A percentile compares a stretch with the other conserved stretches of the same genome.
Conservation (phyloP, 257 asterid genomes). For the Ocimum tenuiflorum region DNA sequence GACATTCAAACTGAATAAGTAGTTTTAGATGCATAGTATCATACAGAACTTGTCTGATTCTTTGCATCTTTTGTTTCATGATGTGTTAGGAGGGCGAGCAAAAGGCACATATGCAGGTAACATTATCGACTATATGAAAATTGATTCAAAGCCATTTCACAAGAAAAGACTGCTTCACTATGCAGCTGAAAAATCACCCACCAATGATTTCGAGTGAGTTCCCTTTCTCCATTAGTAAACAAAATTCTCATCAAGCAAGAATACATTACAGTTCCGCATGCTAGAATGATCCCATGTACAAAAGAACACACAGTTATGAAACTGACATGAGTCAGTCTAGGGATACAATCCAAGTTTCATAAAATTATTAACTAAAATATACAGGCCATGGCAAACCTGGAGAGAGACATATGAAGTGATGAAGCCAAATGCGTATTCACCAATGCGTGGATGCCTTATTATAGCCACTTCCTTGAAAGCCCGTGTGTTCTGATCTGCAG, state of each 20-base stretch:
- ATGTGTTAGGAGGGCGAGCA: not conserved
- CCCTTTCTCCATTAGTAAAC: not conserved
- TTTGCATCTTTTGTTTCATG: not conserved
- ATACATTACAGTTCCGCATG: slow-evolving; percentile 9
- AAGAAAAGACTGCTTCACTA: not conserved
- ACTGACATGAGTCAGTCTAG: slow-evolving; percentile 2
- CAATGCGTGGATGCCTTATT: slow-evolving; percentile 73
- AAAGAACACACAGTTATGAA: not conserved
- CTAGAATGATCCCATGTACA: not conserved
- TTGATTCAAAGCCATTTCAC: not conserved
- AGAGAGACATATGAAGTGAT: slow-evolving; percentile 65
- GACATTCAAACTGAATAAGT: not conserved
- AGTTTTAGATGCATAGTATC: not conserved
- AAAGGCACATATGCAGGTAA: not conserved
- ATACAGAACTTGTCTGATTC: not conserved
- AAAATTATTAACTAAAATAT: slow-evolving; percentile 9
- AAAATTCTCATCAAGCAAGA: slow-evolving; percentile 12
- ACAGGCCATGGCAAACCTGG: slow-evolving; percentile 37
- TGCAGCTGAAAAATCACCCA: slow-evolving; percentile 6
- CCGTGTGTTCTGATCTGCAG: slow-evolving; percentile 60
- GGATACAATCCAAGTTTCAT: slow-evolving; percentile 1
- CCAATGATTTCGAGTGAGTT: not conserved
- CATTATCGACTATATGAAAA: not conserved
- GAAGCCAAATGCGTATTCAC: slow-evolving; percentile 80
- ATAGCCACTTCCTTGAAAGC: slow-evolving; percentile 85